Evolutionary conservation across 1,284 basidiomycete genomes (phyloP).

Genomic region (Chalciporus piperatoides): DNA sequence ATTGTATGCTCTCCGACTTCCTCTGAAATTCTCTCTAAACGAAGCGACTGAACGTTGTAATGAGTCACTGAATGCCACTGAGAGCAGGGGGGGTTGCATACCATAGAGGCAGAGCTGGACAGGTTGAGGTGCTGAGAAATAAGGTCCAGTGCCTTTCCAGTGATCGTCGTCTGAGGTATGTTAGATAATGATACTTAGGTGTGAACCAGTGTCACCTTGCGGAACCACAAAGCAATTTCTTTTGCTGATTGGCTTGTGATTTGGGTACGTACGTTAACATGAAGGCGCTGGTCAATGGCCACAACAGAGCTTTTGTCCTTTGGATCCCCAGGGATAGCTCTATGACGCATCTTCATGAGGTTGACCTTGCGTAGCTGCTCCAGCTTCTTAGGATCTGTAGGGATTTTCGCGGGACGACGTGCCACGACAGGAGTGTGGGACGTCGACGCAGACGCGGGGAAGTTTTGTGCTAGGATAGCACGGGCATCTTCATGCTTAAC

Average conservation of each 20-base stretch:
- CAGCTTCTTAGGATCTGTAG: conserved; percentile 51
- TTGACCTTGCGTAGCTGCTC: conserved; percentile 55
- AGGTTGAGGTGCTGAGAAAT: conserved; percentile 38
- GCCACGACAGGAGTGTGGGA: conserved; percentile 24
- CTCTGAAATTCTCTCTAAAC: conserved; percentile 26
- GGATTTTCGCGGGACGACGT: conserved; percentile 31
- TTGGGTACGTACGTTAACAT: conserved; percentile 44
- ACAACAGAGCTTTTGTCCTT: conserved; percentile 46
- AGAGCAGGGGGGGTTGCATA: conserved; percentile 1
- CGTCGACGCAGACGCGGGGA: conserved; percentile 33
- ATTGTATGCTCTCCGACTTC: conserved; percentile 19
- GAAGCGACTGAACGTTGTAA: conserved; percentile 28
- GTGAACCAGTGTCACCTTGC: conserved; percentile 43
- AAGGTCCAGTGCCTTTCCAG: conserved; percentile 50
- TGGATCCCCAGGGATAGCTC: conserved; percentile 57
- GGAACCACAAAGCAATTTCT: conserved; percentile 59
- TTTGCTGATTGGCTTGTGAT: conserved; percentile 23
- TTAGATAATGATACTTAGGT: conserved; percentile 9
- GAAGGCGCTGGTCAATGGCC: conserved; percentile 52
- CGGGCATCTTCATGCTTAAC: conserved; percentile 48
- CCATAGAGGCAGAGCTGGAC: conserved; percentile 23
- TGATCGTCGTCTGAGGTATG: conserved; percentile 36
- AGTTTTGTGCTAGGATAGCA: conserved; percentile 53
- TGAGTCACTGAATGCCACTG: neutral
- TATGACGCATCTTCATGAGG: conserved; percentile 70